Evolutionary conservation across 352 stramenopile species (phyloP).

Genomic region (Globisporangium spinosum): DNA sequence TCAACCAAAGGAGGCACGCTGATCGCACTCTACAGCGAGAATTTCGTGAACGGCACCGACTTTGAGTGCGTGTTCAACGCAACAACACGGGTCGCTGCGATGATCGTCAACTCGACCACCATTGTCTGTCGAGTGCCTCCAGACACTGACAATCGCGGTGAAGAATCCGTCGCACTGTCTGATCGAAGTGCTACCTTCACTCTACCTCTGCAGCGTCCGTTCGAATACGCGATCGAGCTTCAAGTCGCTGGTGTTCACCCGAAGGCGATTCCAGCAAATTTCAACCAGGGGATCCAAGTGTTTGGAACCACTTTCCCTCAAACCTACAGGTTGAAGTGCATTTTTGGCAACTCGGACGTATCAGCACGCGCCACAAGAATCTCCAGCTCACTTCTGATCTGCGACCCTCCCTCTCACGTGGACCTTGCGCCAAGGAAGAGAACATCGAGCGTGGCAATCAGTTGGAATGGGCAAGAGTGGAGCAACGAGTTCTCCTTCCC

Average conservation of each 20-base stretch:
- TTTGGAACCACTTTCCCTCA: slow-evolving; percentile 22
- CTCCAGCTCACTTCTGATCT: slow-evolving; percentile 30
- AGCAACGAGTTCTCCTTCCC: slow-evolving; percentile 16
- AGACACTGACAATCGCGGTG: slow-evolving; percentile 5
- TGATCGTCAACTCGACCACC: slow-evolving; percentile 28
- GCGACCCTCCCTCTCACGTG: slow-evolving; percentile 15
- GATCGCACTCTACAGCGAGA: slow-evolving; percentile 26
- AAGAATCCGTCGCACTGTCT: slow-evolving; percentile 23
- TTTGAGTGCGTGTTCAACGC: slow-evolving; percentile 37
- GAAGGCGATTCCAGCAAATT: slow-evolving; percentile 31
- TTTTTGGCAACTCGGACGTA: slow-evolving; percentile 12
- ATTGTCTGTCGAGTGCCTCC: slow-evolving; percentile 26
- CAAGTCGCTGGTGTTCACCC: slow-evolving; percentile 19
- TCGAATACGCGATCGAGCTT: slow-evolving; percentile 28
- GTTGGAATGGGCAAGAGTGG: slow-evolving; percentile 51
- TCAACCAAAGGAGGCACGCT: slow-evolving; percentile 32
- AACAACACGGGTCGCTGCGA: slow-evolving; percentile 9
- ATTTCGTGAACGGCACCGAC: slow-evolving; percentile 21
- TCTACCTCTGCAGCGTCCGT: slow-evolving; percentile 24
- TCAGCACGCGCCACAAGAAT: slow-evolving; percentile 17
- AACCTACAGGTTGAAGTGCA: slow-evolving; percentile 27
- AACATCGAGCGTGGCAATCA: slow-evolving; percentile 28
- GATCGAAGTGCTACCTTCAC: slow-evolving; percentile 22
- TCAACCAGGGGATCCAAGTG: slow-evolving; percentile 29
- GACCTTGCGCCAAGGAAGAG: not conserved